phyloP scores from a whole-genome alignment of 352 stramenopile genomes.

The Pythium folliculosum region DNA sequence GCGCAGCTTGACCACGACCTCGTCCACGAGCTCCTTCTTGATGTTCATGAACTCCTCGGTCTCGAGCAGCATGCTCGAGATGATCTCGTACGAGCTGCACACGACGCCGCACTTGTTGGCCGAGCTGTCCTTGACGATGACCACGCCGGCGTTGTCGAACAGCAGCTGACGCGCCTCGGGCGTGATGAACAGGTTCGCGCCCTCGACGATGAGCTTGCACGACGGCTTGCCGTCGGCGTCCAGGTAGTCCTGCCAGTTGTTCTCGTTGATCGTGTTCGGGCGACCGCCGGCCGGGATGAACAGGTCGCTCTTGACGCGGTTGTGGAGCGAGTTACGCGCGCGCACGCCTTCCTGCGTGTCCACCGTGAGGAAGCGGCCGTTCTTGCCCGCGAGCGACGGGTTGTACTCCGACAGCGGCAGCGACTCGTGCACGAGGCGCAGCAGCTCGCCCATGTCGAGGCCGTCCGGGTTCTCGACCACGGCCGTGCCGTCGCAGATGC shows the following conservation, averaged over 20 bases:
- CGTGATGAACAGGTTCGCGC: conserved; percentile 87
- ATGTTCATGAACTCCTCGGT: conserved; percentile 96
- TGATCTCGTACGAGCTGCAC: conserved; percentile 86
- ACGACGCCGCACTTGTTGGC: conserved; percentile 89
- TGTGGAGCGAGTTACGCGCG: conserved; percentile 98
- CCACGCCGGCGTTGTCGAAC: conserved; percentile 94
- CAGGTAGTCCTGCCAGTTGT: conserved; percentile 81
- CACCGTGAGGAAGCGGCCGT: conserved; percentile 85
- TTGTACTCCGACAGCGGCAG: conserved; percentile 88
- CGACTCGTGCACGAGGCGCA: conserved; percentile 92
- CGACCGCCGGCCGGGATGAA: conserved; percentile 84
- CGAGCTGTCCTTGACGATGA: conserved; percentile 98
- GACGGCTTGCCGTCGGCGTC: conserved; percentile 72
- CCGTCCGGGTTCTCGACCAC: conserved; percentile 96
- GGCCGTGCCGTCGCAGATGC: conserved; percentile 90
- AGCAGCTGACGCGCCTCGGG: conserved; percentile 87
- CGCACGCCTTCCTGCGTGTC: conserved; percentile 77
- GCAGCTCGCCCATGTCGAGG: conserved; percentile 92
- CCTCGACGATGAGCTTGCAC: conserved; percentile 81
- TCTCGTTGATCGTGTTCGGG: conserved; percentile 86
- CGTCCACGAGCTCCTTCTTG: conserved; percentile 92
- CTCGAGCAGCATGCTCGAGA: conserved; percentile 94
- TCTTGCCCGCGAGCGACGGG: conserved; percentile 44
- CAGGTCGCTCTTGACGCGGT: conserved; percentile 89
- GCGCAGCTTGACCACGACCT: conserved; percentile 95